Base-by-base conservation (phyloP, 2,329 filamentous ascomycete species). In the Penicillium occitanis region DNA sequence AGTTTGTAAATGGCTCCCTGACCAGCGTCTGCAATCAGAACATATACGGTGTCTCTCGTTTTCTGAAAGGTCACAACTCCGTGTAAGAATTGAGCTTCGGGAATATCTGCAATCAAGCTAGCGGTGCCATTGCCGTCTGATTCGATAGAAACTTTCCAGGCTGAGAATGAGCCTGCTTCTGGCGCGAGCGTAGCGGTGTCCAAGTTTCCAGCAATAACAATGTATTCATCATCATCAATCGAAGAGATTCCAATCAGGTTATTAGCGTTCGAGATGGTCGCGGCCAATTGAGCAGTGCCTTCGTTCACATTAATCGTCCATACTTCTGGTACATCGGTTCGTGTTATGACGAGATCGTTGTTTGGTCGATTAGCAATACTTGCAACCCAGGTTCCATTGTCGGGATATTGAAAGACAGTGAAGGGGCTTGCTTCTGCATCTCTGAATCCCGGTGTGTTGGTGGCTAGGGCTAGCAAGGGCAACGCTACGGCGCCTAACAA, bases 351-450 rank as follows among this genome's bases (percentile, higher is more conserved):
- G 14, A 79, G 67, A 46, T 75, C 72, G 22, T 77, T 74, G 35
- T 75, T 77, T 6, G 67, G 60, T 17, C 73, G 71, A 1, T 74
- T 68, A 5, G 74, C 74, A 44, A 78, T 71, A 63, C 76, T 78
- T 50, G 77, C 76, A 35, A 77, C 66, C 74, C 73, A 77, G 11
- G 75, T 71, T 2, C 66, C 71, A 37, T 64, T 63, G 13, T 72
- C 69, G 3, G 71, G 69, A 57, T 74, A 75, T 60, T 74, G 69
- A 57, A 69, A 69, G 6, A 70, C 53, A 13, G 67, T 68, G 58
- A 64, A 65, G 40, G 57, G 35, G 17, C 42, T 55, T n/a, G 22
- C 13, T n/a, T 42, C 40, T 33, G 44, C 19, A 40, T 35, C 19
- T 25, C 22, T 42, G 61, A 35, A 66, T 22, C 65, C 65, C 6